Conservation (phyloP, 345 rosid genomes). For the Eucalyptus camaldulensis region DNA sequence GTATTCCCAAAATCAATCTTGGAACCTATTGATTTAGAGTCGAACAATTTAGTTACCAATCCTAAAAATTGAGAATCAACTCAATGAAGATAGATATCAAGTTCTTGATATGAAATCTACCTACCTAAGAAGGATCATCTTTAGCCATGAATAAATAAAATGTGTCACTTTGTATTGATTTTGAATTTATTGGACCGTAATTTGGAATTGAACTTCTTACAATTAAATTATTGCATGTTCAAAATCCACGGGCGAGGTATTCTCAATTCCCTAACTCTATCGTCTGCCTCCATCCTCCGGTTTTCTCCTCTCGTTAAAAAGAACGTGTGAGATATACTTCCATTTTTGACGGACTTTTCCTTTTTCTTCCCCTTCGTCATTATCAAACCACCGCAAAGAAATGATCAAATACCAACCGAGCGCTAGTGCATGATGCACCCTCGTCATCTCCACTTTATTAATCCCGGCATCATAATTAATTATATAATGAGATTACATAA, state of each 20-base stretch:
- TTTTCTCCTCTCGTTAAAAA: not conserved
- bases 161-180: accelerated
- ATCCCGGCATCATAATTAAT: not conserved
- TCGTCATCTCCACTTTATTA: not conserved
- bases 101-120: accelerated
- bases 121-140: no score
- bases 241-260: not conserved
- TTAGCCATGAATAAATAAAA: accelerated
- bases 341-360: not conserved
- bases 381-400: not conserved
- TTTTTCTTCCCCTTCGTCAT: accelerated
- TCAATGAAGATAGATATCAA: accelerated
- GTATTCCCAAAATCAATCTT: accelerated
- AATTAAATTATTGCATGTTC: not conserved
- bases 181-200: accelerated
- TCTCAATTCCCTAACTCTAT: not conserved
- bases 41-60: accelerated
- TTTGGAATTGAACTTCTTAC: not conserved
- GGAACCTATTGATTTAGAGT: accelerated
- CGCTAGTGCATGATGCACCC: not conserved
- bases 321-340: not conserved
- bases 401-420: not conserved
- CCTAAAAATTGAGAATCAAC: not conserved
- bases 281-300: accelerated
- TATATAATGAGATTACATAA: not conserved